Conservation (phyloP, 1,284 basidiomycete genomes). For the Ganoderma sp. region DNA sequence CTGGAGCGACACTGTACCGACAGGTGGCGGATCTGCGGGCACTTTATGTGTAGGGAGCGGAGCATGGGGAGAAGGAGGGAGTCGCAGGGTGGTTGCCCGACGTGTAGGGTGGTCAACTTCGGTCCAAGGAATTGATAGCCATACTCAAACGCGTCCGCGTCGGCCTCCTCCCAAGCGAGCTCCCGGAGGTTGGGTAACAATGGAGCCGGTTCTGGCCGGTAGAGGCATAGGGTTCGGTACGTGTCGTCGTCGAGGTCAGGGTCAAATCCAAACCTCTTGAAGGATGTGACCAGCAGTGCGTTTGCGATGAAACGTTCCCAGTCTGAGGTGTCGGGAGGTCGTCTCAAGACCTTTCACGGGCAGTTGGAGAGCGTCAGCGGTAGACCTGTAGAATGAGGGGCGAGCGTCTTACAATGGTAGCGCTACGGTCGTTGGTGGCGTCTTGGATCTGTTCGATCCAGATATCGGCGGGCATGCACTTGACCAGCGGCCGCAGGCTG, state of each 20-base stretch:
- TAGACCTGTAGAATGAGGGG: background rate
- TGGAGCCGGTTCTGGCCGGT: constrained; percentile 18
- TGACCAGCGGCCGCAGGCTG: constrained; percentile 28
- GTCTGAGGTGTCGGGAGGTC: constrained; percentile 26
- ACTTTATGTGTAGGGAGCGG: constrained; percentile 24
- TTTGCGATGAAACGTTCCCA: constrained; percentile 26
- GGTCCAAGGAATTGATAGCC: constrained; percentile 27
- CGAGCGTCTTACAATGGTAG: constrained; percentile 23
- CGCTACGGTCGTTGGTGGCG: constrained; percentile 13
- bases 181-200: constrained; percentile 28
- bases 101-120: constrained; percentile 28
- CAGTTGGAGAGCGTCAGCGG: constrained; percentile 1
- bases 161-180: constrained; percentile 32
- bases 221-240: constrained; percentile 29
- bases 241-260: constrained; percentile 31
- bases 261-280: constrained; percentile 27
- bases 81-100: constrained; percentile 31
- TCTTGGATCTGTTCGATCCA: constrained; percentile 22
- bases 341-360: constrained; percentile 22
- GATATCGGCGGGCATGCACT: constrained; percentile 29
- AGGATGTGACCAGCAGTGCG: constrained; percentile 26
- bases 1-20: constrained; percentile 30
- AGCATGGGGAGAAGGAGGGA: constrained; percentile 28
- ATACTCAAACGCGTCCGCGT: constrained; percentile 32
- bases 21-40: constrained; percentile 25